Evolutionary conservation across 352 stramenopile species (phyloP).

Genomic region (Pilasporangium apinafurcum): DNA sequence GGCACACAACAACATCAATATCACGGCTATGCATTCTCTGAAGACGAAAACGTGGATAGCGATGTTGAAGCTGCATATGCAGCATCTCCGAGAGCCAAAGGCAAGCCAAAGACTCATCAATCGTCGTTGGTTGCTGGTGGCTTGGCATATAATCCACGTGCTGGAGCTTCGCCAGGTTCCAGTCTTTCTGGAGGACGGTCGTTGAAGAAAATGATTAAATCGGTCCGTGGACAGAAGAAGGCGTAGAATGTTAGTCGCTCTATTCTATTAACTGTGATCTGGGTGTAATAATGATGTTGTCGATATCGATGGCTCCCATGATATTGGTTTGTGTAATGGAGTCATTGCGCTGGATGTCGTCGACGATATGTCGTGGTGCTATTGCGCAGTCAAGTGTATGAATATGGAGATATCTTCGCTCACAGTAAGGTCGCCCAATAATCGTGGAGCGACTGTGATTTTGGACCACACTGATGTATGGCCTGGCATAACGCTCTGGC

Average conservation of each 20-base stretch:
- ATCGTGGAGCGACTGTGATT: conserved; percentile 29
- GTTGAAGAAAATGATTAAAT: conserved; percentile 79
- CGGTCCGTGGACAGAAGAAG: conserved; percentile 64
- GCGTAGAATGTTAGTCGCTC: conserved; percentile 16
- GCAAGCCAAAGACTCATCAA: conserved; percentile 5
- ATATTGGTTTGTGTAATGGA: background rate
- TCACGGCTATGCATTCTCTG: conserved; percentile 74
- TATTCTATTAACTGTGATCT: background rate
- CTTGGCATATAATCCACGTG: conserved; percentile 1
- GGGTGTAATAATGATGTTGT: conserved; percentile 1
- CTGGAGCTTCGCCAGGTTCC: too few species aligned
- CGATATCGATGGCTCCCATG: background rate
- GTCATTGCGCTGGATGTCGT: background rate
- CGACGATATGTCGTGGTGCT: conserved; percentile 1
- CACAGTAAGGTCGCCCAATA: conserved; percentile 12
- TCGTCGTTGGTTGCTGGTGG: conserved; percentile 9
- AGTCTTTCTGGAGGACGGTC: conserved; percentile 10
- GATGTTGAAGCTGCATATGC: conserved; percentile 39
- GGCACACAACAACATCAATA: conserved; percentile 25
- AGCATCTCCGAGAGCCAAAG: conserved; percentile 12
- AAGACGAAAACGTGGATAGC: conserved; percentile 70
- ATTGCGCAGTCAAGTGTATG: background rate
- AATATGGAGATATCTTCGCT: conserved; percentile 12
- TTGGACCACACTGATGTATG: conserved; percentile 20
- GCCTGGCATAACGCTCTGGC: conserved; percentile 20